phyloP scores from a whole-genome alignment of 2,329 filamentous ascomycete genomes.

The Endoconidiophora polonica region DNA sequence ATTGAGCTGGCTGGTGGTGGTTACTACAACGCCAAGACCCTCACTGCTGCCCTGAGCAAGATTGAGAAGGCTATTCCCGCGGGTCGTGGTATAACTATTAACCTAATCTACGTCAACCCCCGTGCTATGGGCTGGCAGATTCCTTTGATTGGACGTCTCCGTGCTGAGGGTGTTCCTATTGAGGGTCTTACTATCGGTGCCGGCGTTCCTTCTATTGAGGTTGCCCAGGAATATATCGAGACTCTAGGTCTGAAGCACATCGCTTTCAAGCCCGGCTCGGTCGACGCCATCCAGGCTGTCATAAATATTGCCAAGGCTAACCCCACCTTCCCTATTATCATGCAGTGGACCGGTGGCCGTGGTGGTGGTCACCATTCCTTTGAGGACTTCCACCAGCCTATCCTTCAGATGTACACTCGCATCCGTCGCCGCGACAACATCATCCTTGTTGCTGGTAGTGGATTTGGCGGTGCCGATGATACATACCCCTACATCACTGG shows the following conservation, averaged over 20 bases:
- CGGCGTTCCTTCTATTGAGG: constrained; percentile 83
- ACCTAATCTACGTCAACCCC: constrained; percentile 82
- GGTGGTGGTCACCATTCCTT: constrained; percentile 90
- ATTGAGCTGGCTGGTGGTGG: constrained; percentile 82
- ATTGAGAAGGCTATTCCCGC: constrained; percentile 72
- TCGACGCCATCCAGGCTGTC: constrained; percentile 73
- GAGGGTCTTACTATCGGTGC: constrained; percentile 86
- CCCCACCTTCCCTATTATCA: constrained; percentile 75
- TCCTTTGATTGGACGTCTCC: constrained; percentile 61
- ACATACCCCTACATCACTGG: constrained; percentile 87
- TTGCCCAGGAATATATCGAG: constrained; percentile 84
- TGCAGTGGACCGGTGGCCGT: constrained; percentile 91
- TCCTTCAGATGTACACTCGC: constrained; percentile 78
- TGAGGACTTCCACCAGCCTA: constrained; percentile 87
- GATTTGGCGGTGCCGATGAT: constrained; percentile 78
- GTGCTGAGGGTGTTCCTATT: constrained; percentile 74
- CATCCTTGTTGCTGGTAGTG: constrained; percentile 76
- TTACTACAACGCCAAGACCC: constrained; percentile 67
- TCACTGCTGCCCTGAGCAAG: constrained; percentile 69
- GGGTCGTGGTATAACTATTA: constrained; percentile 75
- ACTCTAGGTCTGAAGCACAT: constrained; percentile 89
- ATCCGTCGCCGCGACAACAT: constrained; percentile 77
- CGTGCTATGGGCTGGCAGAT: constrained; percentile 88
- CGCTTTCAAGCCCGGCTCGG: constrained; percentile 80
- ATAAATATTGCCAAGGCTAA: constrained; percentile 93